These are phyloP conservation scores for Penicillium simplicissimum DNA, from an alignment of 495 filamentous ascomycete genomes.

Conservation along the genomic window DNA sequence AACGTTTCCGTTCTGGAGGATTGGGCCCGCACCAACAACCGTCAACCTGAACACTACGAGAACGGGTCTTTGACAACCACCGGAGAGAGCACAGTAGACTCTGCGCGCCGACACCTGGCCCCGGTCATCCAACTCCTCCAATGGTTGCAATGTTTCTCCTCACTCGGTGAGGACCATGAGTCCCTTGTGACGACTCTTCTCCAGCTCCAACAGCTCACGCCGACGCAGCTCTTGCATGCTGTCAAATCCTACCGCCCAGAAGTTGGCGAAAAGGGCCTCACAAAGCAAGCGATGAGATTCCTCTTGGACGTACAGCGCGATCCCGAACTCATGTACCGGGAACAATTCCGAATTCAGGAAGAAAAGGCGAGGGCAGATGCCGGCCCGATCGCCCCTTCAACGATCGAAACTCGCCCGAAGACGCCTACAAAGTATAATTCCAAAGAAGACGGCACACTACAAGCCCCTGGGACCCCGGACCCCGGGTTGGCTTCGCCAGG, in stretches of 20 bases:
- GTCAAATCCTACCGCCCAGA: conserved; percentile 92
- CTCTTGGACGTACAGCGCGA: conserved; percentile 79
- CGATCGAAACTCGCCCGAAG: conserved; percentile 40
- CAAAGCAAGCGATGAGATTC: conserved; percentile 83
- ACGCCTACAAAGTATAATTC: conserved; percentile 48
- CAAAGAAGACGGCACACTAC: conserved; percentile 22
- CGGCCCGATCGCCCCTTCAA: conserved; percentile 18
- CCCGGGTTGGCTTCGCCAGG: conserved; percentile 27
- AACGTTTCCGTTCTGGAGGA: conserved; percentile 95
- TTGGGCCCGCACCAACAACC: conserved; percentile 91
- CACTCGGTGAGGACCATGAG: conserved; percentile 87
- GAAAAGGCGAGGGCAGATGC: conserved; percentile 30
- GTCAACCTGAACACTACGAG: conserved; percentile 94
- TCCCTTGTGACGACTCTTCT: conserved; percentile 84
- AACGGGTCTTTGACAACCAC: conserved; percentile 83
- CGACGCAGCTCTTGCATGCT: conserved; percentile 88
- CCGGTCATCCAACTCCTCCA: conserved; percentile 94
- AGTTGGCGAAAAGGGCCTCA: conserved; percentile 90
- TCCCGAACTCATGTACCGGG: conserved; percentile 38
- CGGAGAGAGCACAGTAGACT: conserved; percentile 82
- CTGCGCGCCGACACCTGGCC: conserved; percentile 78
- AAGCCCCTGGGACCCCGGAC: conserved; percentile 28
- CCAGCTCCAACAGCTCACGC: conserved; percentile 80
- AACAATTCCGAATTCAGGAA: conserved; percentile 39
- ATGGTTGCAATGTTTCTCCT: conserved; percentile 98